A percentile compares a stretch with the other conserved stretches of the same genome.
Evolutionary conservation across 2,329 filamentous ascomycete genomes (phyloP).

Genomic region (Beauveria medogensis): DNA sequence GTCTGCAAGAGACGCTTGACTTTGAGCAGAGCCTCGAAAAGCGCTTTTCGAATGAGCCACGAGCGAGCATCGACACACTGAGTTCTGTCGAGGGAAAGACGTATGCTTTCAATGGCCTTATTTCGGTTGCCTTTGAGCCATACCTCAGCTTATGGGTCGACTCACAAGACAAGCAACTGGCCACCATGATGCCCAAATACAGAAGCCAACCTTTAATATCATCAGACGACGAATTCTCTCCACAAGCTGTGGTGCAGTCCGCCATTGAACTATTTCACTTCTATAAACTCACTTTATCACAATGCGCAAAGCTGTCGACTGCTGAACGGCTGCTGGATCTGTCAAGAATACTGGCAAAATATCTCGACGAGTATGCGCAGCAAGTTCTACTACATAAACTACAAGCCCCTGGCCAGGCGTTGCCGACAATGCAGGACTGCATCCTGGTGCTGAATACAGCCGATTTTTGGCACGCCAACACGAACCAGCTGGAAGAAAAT

Average conservation of each 20-base stretch:
- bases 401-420: conserved; percentile 46
- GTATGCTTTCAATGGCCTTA: conserved; percentile 77
- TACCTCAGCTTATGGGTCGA: conserved; percentile 97
- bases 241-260: conserved; percentile 81
- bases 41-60: conserved; percentile 64
- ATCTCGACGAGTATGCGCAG: conserved; percentile 91
- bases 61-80: conserved; percentile 83
- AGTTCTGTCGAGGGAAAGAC: conserved; percentile 66
- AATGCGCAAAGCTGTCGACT: conserved; percentile 93
- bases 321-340: conserved; percentile 80
- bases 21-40: conserved; percentile 90
- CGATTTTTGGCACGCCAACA: conserved; percentile 93
- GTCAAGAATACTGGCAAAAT: conserved; percentile 78
- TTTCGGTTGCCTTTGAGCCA: conserved; percentile 94
- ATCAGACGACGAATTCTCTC: conserved; percentile 83
- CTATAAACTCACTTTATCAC: conserved; percentile 84
- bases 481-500: conserved; percentile 87
- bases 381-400: conserved; percentile 74
- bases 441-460: conserved; percentile 90
- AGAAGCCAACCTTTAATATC: conserved; percentile 72
- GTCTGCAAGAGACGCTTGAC: conserved; percentile 89
- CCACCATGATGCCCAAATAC: conserved; percentile 79
- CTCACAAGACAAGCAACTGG: conserved; percentile 83
- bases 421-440: conserved; percentile 59
- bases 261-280: conserved; percentile 97